Evolutionary conservation across 495 filamentous ascomycete genomes (phyloP).

Genomic region (Pyronema omphalodes): DNA sequence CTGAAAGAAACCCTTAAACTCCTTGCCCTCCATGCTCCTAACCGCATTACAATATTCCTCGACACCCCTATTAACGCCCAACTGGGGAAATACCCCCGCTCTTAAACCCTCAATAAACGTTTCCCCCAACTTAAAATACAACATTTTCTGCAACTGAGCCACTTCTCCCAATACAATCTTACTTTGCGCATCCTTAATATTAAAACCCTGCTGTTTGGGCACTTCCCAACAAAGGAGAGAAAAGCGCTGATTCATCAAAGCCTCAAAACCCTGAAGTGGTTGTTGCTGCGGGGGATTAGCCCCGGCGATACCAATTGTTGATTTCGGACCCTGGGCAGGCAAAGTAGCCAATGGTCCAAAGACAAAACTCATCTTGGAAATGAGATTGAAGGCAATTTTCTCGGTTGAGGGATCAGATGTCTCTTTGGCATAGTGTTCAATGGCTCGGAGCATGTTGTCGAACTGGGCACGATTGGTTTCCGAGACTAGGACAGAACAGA

Average conservation of each 20-base stretch:
- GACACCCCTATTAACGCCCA: background rate
- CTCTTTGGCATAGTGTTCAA: conserved; percentile 67
- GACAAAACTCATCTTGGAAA: conserved; percentile 55
- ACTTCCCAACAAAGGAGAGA: conserved; percentile 77
- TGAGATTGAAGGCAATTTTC: conserved; percentile 65
- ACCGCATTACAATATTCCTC: conserved; percentile 5
- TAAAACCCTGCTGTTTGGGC: conserved; percentile 54
- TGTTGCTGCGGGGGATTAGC: conserved; percentile 27
- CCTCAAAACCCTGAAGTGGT: conserved; percentile 73
- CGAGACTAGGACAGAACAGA: conserved; percentile 73
- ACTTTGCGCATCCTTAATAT: conserved; percentile 65
- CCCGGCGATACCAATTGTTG: background rate
- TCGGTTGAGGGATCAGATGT: conserved; percentile 56
- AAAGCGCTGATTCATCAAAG: conserved; percentile 74
- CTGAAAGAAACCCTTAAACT: conserved; percentile 32
- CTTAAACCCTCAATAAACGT: conserved; percentile 12
- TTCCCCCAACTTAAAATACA: conserved; percentile 67
- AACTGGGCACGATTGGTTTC: conserved; percentile 75
- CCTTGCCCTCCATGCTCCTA: conserved; percentile 28
- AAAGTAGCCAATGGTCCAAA: conserved; percentile 72
- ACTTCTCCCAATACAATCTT: conserved; percentile 73
- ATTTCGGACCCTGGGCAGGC: conserved; percentile 27
- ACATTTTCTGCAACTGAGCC: conserved; percentile 61
- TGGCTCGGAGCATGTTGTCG: conserved; percentile 61
- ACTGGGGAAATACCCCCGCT: background rate